Base-by-base conservation (phyloP, 495 filamentous ascomycete genomes). In the Penicillium mononematosum region DNA sequence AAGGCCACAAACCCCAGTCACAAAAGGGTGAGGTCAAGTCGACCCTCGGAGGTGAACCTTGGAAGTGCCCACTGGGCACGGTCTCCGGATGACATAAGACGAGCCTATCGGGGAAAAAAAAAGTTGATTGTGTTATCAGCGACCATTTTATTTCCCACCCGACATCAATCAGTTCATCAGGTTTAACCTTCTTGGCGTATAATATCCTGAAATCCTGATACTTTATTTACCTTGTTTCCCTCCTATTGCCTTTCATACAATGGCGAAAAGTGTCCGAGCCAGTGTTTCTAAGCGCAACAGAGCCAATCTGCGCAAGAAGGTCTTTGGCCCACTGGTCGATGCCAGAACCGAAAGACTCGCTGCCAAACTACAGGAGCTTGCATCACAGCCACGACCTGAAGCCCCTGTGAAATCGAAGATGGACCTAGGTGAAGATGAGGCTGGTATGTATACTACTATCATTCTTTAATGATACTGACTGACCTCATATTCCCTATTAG, bases 211-310 rank as follows among this genome's bases (percentile, higher is more conserved):
- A 43, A n/a, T 31, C 25, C 20, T 47, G n/a, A 24, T 20, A 19
- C 36, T 29, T 19, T 11, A 20, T 14, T 29, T 54, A 39, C 36
- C 36, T 9, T 7, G 0, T 17, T 9, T 0, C 7, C 2, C 10
- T 11, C 31, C 3, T 14, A 3, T 1, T 14, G 0, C 11, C 3
- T 34, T 12, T n/a, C 36, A 39, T 39, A 81, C 58, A 57, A 96
- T 96, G 92, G 92, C 91, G 3, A 96, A 94, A 64, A 86, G 88
- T 66, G 73, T 86, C 45, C 80, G 92, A 63, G 79, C 91, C 41
- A 91, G 87, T 61, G 75, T 79, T 48, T 82, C 80, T 60, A 96
- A 96, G 78, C 76, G 81, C 61, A 93, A 96, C 75, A 87, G 88
- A 66, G 79, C 82, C 54, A 84, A 78, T 53, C 78, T 96, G 45